Evolutionary conservation across 805 yeast genomes (phyloP), one percentile per base, ranked within the genome.

Genomic region (Tetrapisispora fleetii): DNA sequence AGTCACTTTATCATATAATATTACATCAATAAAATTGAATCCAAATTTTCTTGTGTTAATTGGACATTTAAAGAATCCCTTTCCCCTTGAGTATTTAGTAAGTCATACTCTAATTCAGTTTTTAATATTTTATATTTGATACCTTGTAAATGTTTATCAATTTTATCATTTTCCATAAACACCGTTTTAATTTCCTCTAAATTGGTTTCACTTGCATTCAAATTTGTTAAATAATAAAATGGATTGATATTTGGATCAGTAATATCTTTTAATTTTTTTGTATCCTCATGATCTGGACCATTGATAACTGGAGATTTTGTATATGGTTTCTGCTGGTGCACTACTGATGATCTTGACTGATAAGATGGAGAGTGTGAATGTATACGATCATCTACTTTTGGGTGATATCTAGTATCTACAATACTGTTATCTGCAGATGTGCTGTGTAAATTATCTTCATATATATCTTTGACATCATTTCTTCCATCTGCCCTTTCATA

Each of bases 61-160:
- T 60, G 62, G 1, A 66, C 67, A 44, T 64, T 67, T 38, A 68
- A 41, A 8, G 61, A 54, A 45, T 67, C 69, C 46, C 62, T 63
- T 17, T 56, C 60, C 13, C 58, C 55, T 37, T 60, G 63, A 1
- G 59, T 59, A 28, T 59, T 58, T 38, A 66, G 35, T 2, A 57
- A 47, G 4, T 58, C 62, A 24, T 59, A 51, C 36, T 66, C 70
- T 24, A 58, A 50, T 37, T 61, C 64, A 7, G 54, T 52, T 37
- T 54, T 53, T 10, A 58, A 43, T 14, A 54, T 45, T 42, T 51
- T 54, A 9, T 58, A 37, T 17, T 60, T 54, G 22, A 54, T 50
- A 4, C 57, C 58, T 37, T 57, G 54, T 17, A 67, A 40, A 21
- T 54, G 52, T 8, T 48, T 45, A 37, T 67, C 67, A 22, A 64